Evolutionary conservation across 2,329 filamentous ascomycete species (phyloP).

Genomic region (Colletotrichum destructivum): DNA sequence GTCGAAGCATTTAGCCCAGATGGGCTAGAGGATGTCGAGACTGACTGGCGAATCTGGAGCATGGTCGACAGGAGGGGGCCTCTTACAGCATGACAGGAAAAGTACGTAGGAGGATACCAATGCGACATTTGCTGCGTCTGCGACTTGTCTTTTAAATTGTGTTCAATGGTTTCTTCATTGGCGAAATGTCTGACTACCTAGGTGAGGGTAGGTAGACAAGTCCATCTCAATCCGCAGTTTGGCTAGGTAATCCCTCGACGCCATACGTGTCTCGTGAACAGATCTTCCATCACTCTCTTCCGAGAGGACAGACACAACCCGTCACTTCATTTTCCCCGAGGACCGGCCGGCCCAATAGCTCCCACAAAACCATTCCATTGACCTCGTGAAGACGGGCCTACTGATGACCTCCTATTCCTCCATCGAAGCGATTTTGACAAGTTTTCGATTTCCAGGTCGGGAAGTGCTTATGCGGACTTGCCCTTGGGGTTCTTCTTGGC

Average conservation of each 20-base stretch:
- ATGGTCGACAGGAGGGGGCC: neutral
- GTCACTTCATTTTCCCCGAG: conserved; percentile 19
- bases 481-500: conserved; percentile 68
- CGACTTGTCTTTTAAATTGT: conserved; percentile 40
- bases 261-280: conserved; percentile 55
- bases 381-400: conserved; percentile 31
- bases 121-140: neutral
- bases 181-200: conserved; percentile 47
- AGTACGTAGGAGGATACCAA: no score
- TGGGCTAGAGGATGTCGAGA: neutral
- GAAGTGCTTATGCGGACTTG: conserved; percentile 53
- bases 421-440: conserved; percentile 33
- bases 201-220: conserved; percentile 24
- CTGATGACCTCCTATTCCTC: conserved; percentile 40
- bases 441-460: conserved; percentile 12
- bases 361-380: conserved; percentile 37
- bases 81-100: neutral
- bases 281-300: conserved; percentile 9
- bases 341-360: conserved; percentile 33
- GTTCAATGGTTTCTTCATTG: conserved; percentile 41
- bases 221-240: conserved; percentile 57
- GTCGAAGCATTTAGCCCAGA: neutral
- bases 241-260: conserved; percentile 67
- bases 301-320: conserved; percentile 6
- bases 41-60: neutral